These are phyloP conservation scores for Phytophthora sp. DNA, from an alignment of 352 stramenopile species.

Conservation along the genomic window DNA sequence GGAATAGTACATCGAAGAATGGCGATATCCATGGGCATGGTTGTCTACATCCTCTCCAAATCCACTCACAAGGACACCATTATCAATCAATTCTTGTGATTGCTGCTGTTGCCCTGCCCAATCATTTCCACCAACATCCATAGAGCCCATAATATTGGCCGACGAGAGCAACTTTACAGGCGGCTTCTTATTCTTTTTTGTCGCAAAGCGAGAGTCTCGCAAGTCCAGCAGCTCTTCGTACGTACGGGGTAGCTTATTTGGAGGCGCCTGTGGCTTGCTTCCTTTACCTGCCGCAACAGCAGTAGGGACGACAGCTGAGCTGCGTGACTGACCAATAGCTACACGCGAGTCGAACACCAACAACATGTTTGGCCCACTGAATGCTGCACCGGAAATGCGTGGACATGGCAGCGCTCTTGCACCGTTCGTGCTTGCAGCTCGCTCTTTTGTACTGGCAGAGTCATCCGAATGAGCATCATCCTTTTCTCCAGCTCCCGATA, in stretches of 20 bases:
- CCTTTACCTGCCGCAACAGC: constrained; percentile 62
- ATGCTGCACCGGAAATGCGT: constrained; percentile 78
- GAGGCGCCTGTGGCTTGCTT: constrained; percentile 35
- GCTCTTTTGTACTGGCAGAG: constrained; percentile 18
- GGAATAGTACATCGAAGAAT: constrained; percentile 50
- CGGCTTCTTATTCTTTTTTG: constrained; percentile 83
- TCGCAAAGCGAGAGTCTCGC: constrained; percentile 76
- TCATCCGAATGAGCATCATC: constrained; percentile 22
- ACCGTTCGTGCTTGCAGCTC: constrained; percentile 15
- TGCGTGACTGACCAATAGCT: constrained; percentile 74
- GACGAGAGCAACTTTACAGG: constrained; percentile 60
- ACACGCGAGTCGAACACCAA: constrained; percentile 86
- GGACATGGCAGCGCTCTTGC: constrained; percentile 68
- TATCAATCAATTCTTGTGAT: constrained; percentile 35
- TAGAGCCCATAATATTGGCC: constrained; percentile 52
- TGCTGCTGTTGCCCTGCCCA: constrained; percentile 49
- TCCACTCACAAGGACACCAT: constrained; percentile 32
- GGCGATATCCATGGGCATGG: constrained; percentile 34
- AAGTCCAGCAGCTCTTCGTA: constrained; percentile 81
- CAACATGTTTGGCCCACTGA: constrained; percentile 87
- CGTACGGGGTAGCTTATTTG: constrained; percentile 69
- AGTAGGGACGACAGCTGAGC: constrained; percentile 44
- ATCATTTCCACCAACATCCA: constrained; percentile 58
- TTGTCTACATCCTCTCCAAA: constrained; percentile 47
- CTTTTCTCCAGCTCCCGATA: constrained; percentile 21